Conservation (phyloP, 768 basidiomycete genomes). For the Pisolithus albus region DNA sequence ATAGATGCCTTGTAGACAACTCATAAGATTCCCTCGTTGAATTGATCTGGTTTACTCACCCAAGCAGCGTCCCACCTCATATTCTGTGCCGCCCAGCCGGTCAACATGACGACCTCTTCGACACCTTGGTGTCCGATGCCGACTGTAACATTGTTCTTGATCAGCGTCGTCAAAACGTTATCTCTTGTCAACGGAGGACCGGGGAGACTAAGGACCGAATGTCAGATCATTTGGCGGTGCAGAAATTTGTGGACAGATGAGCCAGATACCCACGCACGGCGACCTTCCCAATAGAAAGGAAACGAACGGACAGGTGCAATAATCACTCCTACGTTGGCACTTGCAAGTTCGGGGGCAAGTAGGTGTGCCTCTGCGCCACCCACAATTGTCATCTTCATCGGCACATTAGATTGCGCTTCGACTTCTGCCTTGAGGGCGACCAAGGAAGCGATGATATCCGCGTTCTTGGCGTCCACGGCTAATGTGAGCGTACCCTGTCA, state of each 20-base stretch:
- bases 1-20: conserved; percentile 23
- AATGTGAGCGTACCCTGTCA: conserved; percentile 52
- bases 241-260: neutral
- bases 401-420: conserved; percentile 28
- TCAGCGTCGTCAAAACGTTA: conserved; percentile 55
- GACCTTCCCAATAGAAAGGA: conserved; percentile 59
- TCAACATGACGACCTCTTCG: conserved; percentile 59
- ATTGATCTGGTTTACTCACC: conserved; percentile 64
- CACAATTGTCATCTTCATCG: conserved; percentile 42
- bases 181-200: conserved; percentile 66
- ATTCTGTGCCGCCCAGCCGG: conserved; percentile 78
- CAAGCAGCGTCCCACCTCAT: conserved; percentile 82
- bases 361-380: conserved; percentile 53
- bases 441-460: conserved; percentile 70
- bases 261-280: conserved; percentile 45
- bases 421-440: conserved; percentile 53
- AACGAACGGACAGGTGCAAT: conserved; percentile 57
- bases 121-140: conserved; percentile 42
- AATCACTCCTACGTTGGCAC: conserved; percentile 64
- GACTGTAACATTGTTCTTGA: conserved; percentile 57
- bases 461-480: conserved; percentile 60
- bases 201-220: conserved; percentile 36
- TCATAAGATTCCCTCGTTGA: neutral
- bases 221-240: neutral
- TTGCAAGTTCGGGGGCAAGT: conserved; percentile 39